Evolutionary conservation across 768 basidiomycete species (phyloP), one percentile per base, ranked within the genome.

Genomic region (Dentipellis sp.): DNA sequence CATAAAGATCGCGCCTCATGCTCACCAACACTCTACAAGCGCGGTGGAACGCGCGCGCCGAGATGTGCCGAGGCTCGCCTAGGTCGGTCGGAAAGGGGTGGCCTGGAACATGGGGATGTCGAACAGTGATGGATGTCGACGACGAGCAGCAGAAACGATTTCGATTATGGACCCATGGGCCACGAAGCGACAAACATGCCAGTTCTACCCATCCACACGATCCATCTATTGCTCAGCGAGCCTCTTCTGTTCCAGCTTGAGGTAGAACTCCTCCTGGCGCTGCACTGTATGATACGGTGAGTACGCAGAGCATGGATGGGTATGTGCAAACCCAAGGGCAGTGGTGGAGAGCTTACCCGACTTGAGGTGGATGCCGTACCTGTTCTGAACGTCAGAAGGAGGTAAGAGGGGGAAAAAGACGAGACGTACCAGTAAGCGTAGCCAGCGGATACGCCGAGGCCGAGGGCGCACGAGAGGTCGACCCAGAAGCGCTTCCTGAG

Each of bases 401-500:
- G 39, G 52, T 14, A 45, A 62, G 52, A 35, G 58, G 53, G 17
- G 17, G 57, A 62, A 61, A 62, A 50, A 56, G 56, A 53, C 58
- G 62, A 59, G 56, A 78, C 88, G 62, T 59, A 94, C 93, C 93
- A 97, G 75, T 80, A 97, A 2, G 79, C 79, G 66, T 91, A 94
- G 35, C 81, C 92, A 10, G 78, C 75, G 50, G 82, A 75, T 54
- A 85, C 61, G 23, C 92, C 93, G 52, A 95, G 80, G 63, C 89
- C 92, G 46, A 94, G 67, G 39, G 82, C 79, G 64, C 81, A 75
- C 49, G 81, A 76, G 59, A 95, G 64, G 68, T 97, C 94, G 59
- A 91, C 81, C 83, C 90, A 90, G 72, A 94, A 83, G 65, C 84
- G 78, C 74, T 94, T 95, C 75, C 93, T 88, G 74, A 94, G 88